Percentiles rank a stretch among this genome's conserved stretches.
These are phyloP conservation scores for Lecanicillium sp. DNA, from an alignment of 2,329 filamentous ascomycete genomes.

Conservation along the genomic window DNA sequence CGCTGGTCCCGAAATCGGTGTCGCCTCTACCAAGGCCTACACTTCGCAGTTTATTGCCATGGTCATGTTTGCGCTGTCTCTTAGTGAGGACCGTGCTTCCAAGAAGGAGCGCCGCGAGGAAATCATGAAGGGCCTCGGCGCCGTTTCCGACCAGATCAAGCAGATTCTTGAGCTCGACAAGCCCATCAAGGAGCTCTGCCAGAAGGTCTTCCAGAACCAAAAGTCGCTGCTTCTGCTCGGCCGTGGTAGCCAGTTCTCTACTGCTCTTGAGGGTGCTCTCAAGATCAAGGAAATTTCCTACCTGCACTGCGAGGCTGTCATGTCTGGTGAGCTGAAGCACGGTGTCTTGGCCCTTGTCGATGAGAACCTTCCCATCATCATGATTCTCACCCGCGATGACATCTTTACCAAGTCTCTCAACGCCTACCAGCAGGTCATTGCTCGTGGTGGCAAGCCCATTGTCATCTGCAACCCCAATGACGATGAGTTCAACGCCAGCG, in stretches of 20 bases:
- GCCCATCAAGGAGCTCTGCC: constrained; percentile 88
- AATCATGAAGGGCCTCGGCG: constrained; percentile 88
- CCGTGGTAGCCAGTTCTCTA: constrained; percentile 93
- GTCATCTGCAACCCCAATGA: constrained; percentile 95
- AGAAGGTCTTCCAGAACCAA: constrained; percentile 90
- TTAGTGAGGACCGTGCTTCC: constrained; percentile 92
- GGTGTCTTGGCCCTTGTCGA: constrained; percentile 95
- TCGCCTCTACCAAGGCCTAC: constrained; percentile 98
- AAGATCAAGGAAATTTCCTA: constrained; percentile 99
- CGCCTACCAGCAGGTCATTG: constrained; percentile 98
- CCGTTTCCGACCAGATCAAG: constrained; percentile 86
- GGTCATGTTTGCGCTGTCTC: constrained; percentile 97
- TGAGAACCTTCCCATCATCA: constrained; percentile 97
- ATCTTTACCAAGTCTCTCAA: constrained; percentile 99
- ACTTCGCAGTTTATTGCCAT: constrained; percentile 99
- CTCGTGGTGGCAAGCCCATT: constrained; percentile 90
- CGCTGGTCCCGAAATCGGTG: constrained; percentile 95
- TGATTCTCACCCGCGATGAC: constrained; percentile 94
- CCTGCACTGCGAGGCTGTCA: constrained; percentile 98
- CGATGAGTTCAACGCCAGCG: constrained; percentile 76
- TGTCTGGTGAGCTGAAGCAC: constrained; percentile 99
- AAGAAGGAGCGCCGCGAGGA: constrained; percentile 88
- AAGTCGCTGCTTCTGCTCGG: constrained; percentile 91
- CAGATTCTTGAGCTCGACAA: constrained; percentile 85
- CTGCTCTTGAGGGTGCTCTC: constrained; percentile 90